Percentiles rank a stretch among this genome's conserved stretches.
Evolutionary conservation across 2,329 filamentous ascomycete species (phyloP).

Genomic region (Ascosphaera apis): DNA sequence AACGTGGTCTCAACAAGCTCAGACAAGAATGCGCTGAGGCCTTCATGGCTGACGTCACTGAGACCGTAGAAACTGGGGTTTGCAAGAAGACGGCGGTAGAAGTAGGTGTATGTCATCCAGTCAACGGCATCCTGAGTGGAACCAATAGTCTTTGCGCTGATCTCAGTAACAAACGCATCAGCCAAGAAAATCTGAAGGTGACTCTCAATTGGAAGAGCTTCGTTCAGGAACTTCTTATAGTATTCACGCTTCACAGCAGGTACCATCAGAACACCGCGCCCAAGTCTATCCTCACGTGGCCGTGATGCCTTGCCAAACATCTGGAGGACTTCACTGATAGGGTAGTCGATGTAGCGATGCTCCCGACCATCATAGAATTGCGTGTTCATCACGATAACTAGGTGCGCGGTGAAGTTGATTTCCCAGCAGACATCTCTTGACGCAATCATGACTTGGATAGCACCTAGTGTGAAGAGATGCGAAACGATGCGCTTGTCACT

Average conservation of each 20-base stretch:
- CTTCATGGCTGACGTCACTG: constrained; percentile 70
- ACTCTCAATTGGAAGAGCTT: constrained; percentile 86
- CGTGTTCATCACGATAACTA: constrained; percentile 92
- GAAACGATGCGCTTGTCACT: constrained; percentile 88
- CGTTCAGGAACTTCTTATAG: constrained; percentile 96
- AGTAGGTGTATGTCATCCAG: constrained; percentile 97
- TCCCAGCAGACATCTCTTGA: constrained; percentile 93
- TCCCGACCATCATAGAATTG: constrained; percentile 94
- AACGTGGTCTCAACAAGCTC: constrained; percentile 84
- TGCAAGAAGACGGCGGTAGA: constrained; percentile 79
- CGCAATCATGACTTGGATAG: constrained; percentile 63
- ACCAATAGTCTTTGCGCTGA: constrained; percentile 85
- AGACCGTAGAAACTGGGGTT: constrained; percentile 95
- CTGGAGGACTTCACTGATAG: constrained; percentile 77
- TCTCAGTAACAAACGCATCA: constrained; percentile 90
- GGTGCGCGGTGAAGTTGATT: constrained; percentile 62
- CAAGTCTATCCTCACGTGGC: constrained; percentile 53
- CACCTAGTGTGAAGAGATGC: constrained; percentile 71
- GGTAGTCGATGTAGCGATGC: constrained; percentile 92
- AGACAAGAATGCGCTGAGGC: constrained; percentile 79
- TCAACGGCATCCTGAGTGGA: constrained; percentile 94
- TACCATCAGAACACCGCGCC: constrained; percentile 88
- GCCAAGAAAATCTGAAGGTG: constrained; percentile 79
- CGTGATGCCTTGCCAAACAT: constrained; percentile 92
- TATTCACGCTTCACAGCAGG: constrained; percentile 87